Conservation (phyloP, 1,284 basidiomycete genomes). For the Papiliotrema terrestris region DNA sequence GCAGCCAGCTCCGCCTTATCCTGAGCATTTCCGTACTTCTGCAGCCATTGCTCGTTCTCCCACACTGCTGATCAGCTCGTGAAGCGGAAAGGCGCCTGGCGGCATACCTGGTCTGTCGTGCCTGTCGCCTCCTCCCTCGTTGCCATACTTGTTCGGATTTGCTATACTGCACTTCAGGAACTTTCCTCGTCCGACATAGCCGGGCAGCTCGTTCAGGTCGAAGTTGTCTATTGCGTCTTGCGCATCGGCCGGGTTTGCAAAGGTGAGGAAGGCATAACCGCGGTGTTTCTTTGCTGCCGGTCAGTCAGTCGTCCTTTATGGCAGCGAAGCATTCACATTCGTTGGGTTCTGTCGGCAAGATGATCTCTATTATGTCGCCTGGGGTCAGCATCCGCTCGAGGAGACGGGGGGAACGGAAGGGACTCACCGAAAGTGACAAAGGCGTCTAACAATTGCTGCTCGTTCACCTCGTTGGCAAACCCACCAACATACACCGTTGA, state of each 20-base stretch:
- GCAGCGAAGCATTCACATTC: slow-evolving; percentile 26
- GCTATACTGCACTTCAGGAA: slow-evolving; percentile 47
- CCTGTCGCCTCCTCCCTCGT: slow-evolving; percentile 21
- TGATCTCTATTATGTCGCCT: slow-evolving; percentile 49
- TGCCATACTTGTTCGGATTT: slow-evolving; percentile 39
- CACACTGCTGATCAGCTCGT: slow-evolving; percentile 32
- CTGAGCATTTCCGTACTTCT: slow-evolving; percentile 25
- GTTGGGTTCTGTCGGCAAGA: slow-evolving; percentile 40
- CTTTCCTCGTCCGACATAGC: slow-evolving; percentile 39
- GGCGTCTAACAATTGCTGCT: slow-evolving; percentile 44
- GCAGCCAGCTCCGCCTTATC: background rate
- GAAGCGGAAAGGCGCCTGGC: too few species aligned
- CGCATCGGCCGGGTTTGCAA: slow-evolving; percentile 42
- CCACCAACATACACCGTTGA: slow-evolving; percentile 47
- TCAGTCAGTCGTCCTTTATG: background rate
- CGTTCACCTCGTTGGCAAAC: slow-evolving; percentile 37
- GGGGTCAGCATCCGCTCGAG: background rate
- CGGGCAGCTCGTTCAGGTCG: slow-evolving; percentile 48
- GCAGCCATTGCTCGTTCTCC: slow-evolving; percentile 46
- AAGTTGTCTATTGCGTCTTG: slow-evolving; percentile 51
- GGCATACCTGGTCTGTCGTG: slow-evolving; percentile 44
- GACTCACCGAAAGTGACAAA: slow-evolving; percentile 47
- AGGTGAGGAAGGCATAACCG: slow-evolving; percentile 49
- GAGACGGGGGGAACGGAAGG: background rate
- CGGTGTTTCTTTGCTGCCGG: slow-evolving; percentile 31